Conservation (phyloP, 1,284 basidiomycete genomes). For the Malassezia arunalokei region DNA sequence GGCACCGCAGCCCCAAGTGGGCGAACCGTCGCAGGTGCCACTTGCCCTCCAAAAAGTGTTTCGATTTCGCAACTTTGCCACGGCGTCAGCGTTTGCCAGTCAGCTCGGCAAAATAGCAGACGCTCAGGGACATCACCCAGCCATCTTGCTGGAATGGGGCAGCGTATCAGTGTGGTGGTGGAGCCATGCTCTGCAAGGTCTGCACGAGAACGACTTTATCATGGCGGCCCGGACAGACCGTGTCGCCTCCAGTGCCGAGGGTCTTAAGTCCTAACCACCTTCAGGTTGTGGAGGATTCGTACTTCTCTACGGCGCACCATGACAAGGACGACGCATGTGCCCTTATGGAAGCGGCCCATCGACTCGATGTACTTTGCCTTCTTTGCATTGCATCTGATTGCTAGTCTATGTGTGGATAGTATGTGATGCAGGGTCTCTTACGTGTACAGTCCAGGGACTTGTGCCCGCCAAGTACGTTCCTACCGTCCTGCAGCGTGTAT, state of each 20-base stretch:
- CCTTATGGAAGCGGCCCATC: slow-evolving; percentile 11
- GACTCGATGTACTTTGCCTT: slow-evolving; percentile 15
- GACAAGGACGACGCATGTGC: background rate
- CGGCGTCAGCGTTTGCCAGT: slow-evolving; percentile 26
- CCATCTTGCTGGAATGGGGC: slow-evolving; percentile 40
- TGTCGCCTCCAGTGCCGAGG: slow-evolving; percentile 24
- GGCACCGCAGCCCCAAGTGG: slow-evolving; percentile 20
- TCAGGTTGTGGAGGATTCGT: background rate
- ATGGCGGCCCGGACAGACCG: slow-evolving; percentile 43
- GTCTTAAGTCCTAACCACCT: slow-evolving; percentile 14
- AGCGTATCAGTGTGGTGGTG: slow-evolving; percentile 41
- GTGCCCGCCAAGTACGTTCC: slow-evolving; percentile 13
- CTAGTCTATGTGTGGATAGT: slow-evolving; percentile 17
- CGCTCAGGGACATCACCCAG: slow-evolving; percentile 35
- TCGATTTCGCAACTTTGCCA: slow-evolving; percentile 32
- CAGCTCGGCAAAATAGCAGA: slow-evolving; percentile 30
- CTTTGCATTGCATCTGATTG: slow-evolving; percentile 15
- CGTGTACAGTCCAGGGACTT: slow-evolving; percentile 10
- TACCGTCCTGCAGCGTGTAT: slow-evolving; percentile 1
- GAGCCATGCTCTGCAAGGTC: slow-evolving; percentile 39
- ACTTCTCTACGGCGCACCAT: background rate
- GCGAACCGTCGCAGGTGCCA: slow-evolving; percentile 12
- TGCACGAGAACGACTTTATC: slow-evolving; percentile 42
- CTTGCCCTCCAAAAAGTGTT: slow-evolving; percentile 29
- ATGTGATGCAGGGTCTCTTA: background rate